phyloP scores from a whole-genome alignment of 2,329 filamentous ascomycete genomes.

The Sphaerulina vaccinii region DNA sequence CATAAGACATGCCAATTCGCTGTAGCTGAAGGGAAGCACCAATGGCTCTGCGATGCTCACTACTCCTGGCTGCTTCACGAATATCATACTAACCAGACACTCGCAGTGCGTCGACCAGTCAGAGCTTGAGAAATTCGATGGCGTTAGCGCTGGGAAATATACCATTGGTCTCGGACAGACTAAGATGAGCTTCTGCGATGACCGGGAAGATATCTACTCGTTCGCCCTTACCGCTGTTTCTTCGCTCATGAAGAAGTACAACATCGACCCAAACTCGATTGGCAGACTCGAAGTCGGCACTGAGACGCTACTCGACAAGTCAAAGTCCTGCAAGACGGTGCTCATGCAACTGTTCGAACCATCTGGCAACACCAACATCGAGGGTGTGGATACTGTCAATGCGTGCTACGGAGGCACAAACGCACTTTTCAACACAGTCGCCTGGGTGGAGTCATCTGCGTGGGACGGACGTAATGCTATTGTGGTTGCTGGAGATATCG shows the following conservation, averaged over 20 bases:
- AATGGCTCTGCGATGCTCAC: background rate
- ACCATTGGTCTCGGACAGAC: constrained; percentile 56
- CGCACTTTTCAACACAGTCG: constrained; percentile 54
- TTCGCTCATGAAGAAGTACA: constrained; percentile 54
- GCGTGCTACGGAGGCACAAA: constrained; percentile 57
- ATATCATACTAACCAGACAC: constrained; percentile 19
- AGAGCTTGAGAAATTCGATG: constrained; percentile 57
- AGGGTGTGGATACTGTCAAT: constrained; percentile 55
- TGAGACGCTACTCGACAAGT: constrained; percentile 56
- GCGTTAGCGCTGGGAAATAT: constrained; percentile 53
- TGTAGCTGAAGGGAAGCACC: background rate
- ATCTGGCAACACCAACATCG: constrained; percentile 54
- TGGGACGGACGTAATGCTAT: constrained; percentile 55
- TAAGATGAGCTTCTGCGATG: constrained; percentile 57
- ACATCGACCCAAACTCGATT: constrained; percentile 51
- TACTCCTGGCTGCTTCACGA: background rate
- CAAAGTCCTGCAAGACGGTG: constrained; percentile 56
- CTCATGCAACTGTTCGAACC: constrained; percentile 54
- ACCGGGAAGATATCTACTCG: constrained; percentile 57
- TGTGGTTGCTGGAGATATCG: constrained; percentile 55
- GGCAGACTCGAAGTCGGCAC: constrained; percentile 55
- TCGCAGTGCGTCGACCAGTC: constrained; percentile 54
- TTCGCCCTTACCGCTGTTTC: constrained; percentile 53
- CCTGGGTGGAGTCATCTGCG: constrained; percentile 55
- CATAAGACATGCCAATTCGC: no score